phyloP scores from a whole-genome alignment of 2,329 filamentous ascomycete species.

The Diaporthe velutina region DNA sequence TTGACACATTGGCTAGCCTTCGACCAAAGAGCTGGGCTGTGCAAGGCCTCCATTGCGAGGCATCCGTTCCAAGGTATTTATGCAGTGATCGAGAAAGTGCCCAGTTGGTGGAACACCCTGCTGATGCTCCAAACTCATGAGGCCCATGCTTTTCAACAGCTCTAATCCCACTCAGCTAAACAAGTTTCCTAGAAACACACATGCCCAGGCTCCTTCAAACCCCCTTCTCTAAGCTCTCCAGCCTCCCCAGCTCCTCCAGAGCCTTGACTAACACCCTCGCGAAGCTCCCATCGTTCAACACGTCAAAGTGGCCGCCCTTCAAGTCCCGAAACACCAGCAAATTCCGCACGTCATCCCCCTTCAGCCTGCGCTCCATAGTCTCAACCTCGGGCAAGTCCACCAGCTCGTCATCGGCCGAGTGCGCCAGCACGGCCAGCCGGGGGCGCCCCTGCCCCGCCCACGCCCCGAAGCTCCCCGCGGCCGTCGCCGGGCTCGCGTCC shows the following conservation, averaged over 20 bases:
- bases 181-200: no score
- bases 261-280: slow-evolving; percentile 59
- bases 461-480: slow-evolving; percentile 54
- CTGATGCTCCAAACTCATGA: background rate
- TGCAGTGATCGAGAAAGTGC: no score
- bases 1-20: no score
- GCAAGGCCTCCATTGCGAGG: no score
- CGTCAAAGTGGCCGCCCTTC: slow-evolving; percentile 71
- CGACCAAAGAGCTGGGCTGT: no score
- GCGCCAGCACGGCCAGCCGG: slow-evolving; percentile 56
- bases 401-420: slow-evolving; percentile 62
- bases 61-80: background rate
- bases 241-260: slow-evolving; percentile 40
- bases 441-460: slow-evolving; percentile 49
- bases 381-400: slow-evolving; percentile 71
- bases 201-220: background rate
- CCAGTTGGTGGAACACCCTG: background rate
- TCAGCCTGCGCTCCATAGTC: slow-evolving; percentile 64
- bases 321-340: slow-evolving; percentile 60
- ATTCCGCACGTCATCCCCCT: slow-evolving; percentile 51
- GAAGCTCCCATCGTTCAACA: slow-evolving; percentile 72
- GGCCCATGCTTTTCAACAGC: background rate
- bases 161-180: background rate
- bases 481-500: slow-evolving; percentile 65
- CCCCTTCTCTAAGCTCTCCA: background rate